Evolutionary conservation across 768 basidiomycete genomes (phyloP), one percentile per base, ranked within the genome.

Genomic region (Royoungia palumana): DNA sequence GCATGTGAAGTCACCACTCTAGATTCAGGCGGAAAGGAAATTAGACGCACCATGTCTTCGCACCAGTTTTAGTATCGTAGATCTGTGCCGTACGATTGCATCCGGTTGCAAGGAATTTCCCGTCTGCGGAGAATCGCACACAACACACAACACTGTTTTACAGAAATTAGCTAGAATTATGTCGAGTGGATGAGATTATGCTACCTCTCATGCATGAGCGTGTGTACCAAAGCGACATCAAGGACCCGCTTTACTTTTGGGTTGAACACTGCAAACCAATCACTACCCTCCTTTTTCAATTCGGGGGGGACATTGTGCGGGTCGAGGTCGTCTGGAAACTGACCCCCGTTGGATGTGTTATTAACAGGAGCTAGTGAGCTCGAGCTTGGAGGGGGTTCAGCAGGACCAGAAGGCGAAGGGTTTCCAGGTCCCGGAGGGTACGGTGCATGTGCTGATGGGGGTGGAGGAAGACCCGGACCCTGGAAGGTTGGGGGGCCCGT

Each of bases 11-110:
- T 46, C 46, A 58, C 44, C 44, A 56, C 41, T 46, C 27, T 41
- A 25, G 41, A 10, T 40, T 38, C 12, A 16, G 20, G 27, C 12
- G 47, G 19, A 38, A 16, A 46, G 28, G 8, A 48, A 4, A 35
- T 49, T 35, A 42, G 55, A 66, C 83, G 47, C 56, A 93, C 94
- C 87, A 93, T 25, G 85, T 85, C 71, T 90, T 92, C 0, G 62
- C 66, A 7, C 94, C 94, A 0, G 89, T 87, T 70, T 88, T 88
- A 22, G 87, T 88, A 64, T 97, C 92, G 65, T 89, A 97, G 48
- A 98, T 94, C 68, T 96, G 94, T 17, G 94, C 92, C 0, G 92
- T 91, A 35, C 91, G 79, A 70, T 98, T 98, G 71, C 94, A 98
- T 12, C 95, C 95, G 5, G 95, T 97, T 25, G 95, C 95, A 27